These are phyloP conservation scores for Epichloe elymi DNA, from an alignment of 2,329 filamentous ascomycete species.

Conservation along the genomic window DNA sequence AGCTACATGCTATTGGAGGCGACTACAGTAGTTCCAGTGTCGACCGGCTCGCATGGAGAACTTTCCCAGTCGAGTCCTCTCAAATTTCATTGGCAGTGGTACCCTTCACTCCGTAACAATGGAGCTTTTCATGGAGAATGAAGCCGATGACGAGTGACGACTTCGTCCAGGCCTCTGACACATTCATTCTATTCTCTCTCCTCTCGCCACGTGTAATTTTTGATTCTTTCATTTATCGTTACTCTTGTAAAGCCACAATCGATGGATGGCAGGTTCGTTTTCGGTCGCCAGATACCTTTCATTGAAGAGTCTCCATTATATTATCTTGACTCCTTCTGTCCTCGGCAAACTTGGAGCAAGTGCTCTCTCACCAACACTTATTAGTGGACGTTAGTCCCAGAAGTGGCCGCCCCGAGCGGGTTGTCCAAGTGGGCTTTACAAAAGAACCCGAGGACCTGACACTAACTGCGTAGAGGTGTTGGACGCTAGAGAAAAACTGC, in stretches of 20 bases:
- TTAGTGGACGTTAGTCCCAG: not conserved
- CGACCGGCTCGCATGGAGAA: not conserved
- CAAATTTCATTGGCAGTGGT: no score
- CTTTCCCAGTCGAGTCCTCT: not conserved
- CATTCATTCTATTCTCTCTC: not conserved
- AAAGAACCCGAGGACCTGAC: conserved; percentile 14
- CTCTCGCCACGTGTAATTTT: not conserved
- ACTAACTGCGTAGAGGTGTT: conserved; percentile 4
- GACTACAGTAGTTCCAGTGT: not conserved
- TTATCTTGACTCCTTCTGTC: not conserved
- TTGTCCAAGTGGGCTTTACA: conserved; percentile 11
- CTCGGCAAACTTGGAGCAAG: not conserved
- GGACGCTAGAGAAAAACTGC: conserved; percentile 12
- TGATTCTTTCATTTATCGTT: not conserved
- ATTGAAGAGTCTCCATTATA: not conserved
- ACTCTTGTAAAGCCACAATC: not conserved
- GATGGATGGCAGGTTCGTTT: not conserved
- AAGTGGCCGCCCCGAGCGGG: conserved; percentile 6
- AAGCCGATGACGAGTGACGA: not conserved
- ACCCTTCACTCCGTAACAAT: no score
- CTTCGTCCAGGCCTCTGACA: not conserved
- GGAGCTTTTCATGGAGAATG: not conserved
- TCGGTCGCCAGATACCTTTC: not conserved
- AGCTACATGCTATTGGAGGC: not conserved
- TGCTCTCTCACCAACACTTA: not conserved